Conservation (phyloP, 2,329 filamentous ascomycete genomes). For the Alternaria sp. region DNA sequence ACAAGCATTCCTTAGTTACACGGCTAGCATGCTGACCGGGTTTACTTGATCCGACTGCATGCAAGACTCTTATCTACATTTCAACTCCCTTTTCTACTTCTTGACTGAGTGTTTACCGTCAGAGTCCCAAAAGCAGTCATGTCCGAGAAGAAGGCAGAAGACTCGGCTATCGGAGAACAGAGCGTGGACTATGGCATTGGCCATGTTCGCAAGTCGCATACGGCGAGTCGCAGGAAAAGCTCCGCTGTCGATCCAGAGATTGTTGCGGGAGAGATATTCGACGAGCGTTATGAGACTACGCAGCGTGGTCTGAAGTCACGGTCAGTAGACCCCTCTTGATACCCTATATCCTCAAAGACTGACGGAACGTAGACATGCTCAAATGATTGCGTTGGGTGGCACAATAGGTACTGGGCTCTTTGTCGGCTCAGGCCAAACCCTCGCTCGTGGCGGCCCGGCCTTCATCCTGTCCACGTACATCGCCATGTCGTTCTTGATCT, state of each 20-base stretch:
- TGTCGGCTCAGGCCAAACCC: slow-evolving; percentile 62
- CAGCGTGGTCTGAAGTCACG: slow-evolving; percentile 49
- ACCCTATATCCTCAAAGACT: slow-evolving; percentile 31
- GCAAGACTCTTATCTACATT: slow-evolving; percentile 8
- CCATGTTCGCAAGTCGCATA: slow-evolving; percentile 6
- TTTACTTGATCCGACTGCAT: slow-evolving; percentile 6
- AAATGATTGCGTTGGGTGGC: slow-evolving; percentile 68
- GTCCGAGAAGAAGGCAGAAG: slow-evolving; percentile 22
- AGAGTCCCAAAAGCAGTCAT: slow-evolving; percentile 11
- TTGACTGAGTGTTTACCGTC: background rate
- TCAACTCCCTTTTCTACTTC: background rate
- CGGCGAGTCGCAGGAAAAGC: slow-evolving; percentile 22
- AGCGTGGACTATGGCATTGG: slow-evolving; percentile 17
- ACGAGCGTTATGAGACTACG: slow-evolving; percentile 45
- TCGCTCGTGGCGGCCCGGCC: slow-evolving; percentile 45
- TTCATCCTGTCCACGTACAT: slow-evolving; percentile 42
- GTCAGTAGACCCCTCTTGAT: slow-evolving; percentile 27
- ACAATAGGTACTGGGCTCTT: slow-evolving; percentile 67
- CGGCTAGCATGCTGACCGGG: slow-evolving; percentile 1
- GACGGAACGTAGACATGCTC: slow-evolving; percentile 54
- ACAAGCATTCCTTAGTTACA: slow-evolving; percentile 12
- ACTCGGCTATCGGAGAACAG: slow-evolving; percentile 2
- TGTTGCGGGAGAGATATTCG: slow-evolving; percentile 38
- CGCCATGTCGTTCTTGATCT: slow-evolving; percentile 36
- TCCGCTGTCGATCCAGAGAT: slow-evolving; percentile 33